Percentiles rank a stretch among this genome's conserved stretches.
Conservation (phyloP, 495 filamentous ascomycete species). For the Podospora appendiculata region DNA sequence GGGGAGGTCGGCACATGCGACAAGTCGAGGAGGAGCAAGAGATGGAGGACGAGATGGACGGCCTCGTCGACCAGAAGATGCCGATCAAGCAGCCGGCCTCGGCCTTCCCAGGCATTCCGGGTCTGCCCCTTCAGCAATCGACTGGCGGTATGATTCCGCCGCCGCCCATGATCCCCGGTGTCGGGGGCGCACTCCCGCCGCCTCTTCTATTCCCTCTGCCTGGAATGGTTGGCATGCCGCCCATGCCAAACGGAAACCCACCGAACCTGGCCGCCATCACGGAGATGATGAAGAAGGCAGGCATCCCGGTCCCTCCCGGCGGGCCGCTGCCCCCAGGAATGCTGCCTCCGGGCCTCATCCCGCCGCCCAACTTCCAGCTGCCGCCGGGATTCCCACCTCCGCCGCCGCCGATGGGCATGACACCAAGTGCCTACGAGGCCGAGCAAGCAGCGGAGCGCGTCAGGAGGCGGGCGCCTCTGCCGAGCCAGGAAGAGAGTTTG, state of each 20-base stretch:
- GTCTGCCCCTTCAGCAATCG: constrained; percentile 33
- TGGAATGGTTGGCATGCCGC: constrained; percentile 40
- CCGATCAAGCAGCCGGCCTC: constrained; percentile 38
- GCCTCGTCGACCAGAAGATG: constrained; percentile 91
- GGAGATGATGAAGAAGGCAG: constrained; percentile 52
- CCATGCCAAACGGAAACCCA: constrained; percentile 44
- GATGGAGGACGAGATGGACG: constrained; percentile 84
- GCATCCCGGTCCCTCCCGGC: constrained; percentile 38
- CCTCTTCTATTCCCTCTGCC: constrained; percentile 28
- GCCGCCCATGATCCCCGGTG: constrained; percentile 20
- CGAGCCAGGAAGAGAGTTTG: constrained; percentile 77
- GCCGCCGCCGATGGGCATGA: background rate
- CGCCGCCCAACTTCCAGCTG: constrained; percentile 30
- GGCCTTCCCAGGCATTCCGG: constrained; percentile 47
- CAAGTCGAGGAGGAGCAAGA: constrained; percentile 92
- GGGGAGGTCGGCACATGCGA: constrained; percentile 67
- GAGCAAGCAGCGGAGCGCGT: constrained; percentile 2
- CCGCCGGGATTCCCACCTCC: constrained; percentile 23
- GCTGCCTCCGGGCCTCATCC: constrained; percentile 43
- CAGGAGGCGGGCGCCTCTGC: constrained; percentile 57
- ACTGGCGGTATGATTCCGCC: constrained; percentile 21
- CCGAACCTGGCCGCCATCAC: constrained; percentile 64
- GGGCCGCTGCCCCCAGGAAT: constrained; percentile 32
- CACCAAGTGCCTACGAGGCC: background rate
- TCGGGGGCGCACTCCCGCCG: constrained; percentile 26